Percentiles rank a stretch among this genome's conserved stretches.
Evolutionary conservation across 2,329 filamentous ascomycete genomes (phyloP).

Genomic region (Aureobasidium sp.): DNA sequence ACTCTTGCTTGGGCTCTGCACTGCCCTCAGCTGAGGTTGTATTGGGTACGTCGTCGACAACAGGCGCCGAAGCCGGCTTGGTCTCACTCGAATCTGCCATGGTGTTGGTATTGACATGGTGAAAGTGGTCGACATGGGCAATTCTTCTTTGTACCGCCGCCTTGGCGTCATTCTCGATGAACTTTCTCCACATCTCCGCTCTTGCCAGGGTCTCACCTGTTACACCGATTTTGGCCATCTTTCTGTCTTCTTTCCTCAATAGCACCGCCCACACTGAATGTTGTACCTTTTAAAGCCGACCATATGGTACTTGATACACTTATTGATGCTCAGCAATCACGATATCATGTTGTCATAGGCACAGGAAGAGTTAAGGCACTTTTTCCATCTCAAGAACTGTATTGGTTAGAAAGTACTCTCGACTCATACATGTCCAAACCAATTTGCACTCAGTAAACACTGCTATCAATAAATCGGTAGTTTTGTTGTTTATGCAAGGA

Average conservation of each 20-base stretch:
- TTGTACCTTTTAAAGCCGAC: background rate
- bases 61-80: slow-evolving; percentile 8
- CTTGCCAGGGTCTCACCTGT: background rate
- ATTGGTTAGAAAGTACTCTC: background rate
- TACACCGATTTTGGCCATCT: background rate
- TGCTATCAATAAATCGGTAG: too few species aligned
- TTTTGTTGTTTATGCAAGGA: too few species aligned
- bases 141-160: background rate
- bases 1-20: background rate
- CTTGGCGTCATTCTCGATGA: background rate
- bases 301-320: background rate
- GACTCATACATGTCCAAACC: too few species aligned
- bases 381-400: background rate
- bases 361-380: background rate
- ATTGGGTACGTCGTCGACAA: background rate
- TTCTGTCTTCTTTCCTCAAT: background rate
- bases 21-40: background rate
- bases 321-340: too few species aligned
- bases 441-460: too few species aligned
- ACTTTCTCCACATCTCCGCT: background rate
- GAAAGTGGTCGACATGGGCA: background rate
- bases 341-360: too few species aligned
- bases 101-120: slow-evolving; percentile 2
- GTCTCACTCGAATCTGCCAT: slow-evolving; percentile 10
- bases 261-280: background rate